Evolutionary conservation across 768 basidiomycete genomes (phyloP).

Genomic region (Serendipita sp.): DNA sequence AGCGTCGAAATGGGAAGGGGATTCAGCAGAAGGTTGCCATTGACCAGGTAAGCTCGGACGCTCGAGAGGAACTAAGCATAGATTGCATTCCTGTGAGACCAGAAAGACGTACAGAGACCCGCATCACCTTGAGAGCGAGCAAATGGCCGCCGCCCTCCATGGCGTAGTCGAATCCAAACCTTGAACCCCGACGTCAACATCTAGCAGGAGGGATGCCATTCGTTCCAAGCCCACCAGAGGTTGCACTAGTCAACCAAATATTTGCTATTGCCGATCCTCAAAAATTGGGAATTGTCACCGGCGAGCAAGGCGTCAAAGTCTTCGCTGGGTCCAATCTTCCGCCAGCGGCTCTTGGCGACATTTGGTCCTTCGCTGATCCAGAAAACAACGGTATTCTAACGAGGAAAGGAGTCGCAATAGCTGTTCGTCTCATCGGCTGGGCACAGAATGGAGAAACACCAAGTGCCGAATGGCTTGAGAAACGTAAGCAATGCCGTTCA

Average conservation of each 20-base stretch:
- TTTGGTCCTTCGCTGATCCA: slow-evolving; percentile 87
- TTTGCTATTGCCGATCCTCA: slow-evolving; percentile 60
- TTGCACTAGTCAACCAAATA: slow-evolving; percentile 54
- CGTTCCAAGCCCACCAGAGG: slow-evolving; percentile 31
- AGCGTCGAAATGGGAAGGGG: slow-evolving; percentile 63
- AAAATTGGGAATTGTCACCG: slow-evolving; percentile 71
- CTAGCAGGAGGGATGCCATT: slow-evolving; percentile 17
- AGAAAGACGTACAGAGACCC: slow-evolving; percentile 56
- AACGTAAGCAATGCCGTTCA: slow-evolving; percentile 39
- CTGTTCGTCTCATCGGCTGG: slow-evolving; percentile 82
- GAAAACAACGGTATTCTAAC: slow-evolving; percentile 89
- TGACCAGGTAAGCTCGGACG: slow-evolving; percentile 56
- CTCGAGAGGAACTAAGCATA: slow-evolving; percentile 22
- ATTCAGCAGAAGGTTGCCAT: slow-evolving; percentile 83
- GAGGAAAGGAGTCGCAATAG: slow-evolving; percentile 72
- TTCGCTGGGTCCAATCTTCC: slow-evolving; percentile 73
- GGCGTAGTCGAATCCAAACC: slow-evolving; percentile 7
- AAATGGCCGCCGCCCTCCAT: slow-evolving; percentile 47
- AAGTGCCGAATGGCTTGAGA: slow-evolving; percentile 42
- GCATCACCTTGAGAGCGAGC: slow-evolving; percentile 74
- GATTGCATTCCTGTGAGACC: not conserved
- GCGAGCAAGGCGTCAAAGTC: slow-evolving; percentile 77
- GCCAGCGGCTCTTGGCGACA: slow-evolving; percentile 68
- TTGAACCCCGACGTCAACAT: not conserved
- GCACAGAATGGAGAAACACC: slow-evolving; percentile 74